Base-by-base conservation (phyloP, 176 grass and related monocot genomes). In the Alopecurus myosuroides region DNA sequence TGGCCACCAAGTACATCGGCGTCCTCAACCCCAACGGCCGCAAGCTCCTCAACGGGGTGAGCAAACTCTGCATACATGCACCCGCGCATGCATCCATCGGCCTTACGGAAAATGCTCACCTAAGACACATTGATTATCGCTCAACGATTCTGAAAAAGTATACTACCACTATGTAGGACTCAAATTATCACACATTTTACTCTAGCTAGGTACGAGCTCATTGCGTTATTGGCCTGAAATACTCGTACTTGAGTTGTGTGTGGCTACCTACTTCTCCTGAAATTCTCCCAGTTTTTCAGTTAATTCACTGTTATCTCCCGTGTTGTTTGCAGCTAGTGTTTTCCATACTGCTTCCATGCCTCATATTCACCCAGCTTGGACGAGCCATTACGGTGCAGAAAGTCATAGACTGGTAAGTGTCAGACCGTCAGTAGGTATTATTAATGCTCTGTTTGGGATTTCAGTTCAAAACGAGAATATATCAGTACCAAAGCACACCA, bases 331-430 rank as follows among this genome's bases (percentile, higher is more conserved):
- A 94, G 89, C 80, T 94, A 55, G 88, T 94, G 39, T 94, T 94
- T 55, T 91, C 86, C 50, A 86, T 89, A 44, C 86, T 94, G 11
- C 86, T 94, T 19, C 92, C 92, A 29, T 91, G 92, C 74, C 86
- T 94, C 61, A 91, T 94, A 81, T 94, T 94, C 85, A 88, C 88
- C 65, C 83, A 94, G 70, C 78, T 94, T 73, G 92, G 92, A 58
- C 84, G 86, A 88, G 92, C 92, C 62, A 89, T 91, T 83, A 90
- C 68, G 63, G 82, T 88, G 28, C 28, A 94, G 73, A 94, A 88
- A 58, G 65, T 94, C 33, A 49, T 90, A 25, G 45, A 90, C 55
- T 94, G 88, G 92, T 94, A 84, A 94, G 81, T 79, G 31, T 83
- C 31, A 51, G 18, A 94, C 77, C 75, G 31, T 83, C 31, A 51